Percentiles rank a stretch among this genome's conserved stretches.
Evolutionary conservation across 2,329 filamentous ascomycete species (phyloP).

Genomic region (Chalaropsis thielavioides): DNA sequence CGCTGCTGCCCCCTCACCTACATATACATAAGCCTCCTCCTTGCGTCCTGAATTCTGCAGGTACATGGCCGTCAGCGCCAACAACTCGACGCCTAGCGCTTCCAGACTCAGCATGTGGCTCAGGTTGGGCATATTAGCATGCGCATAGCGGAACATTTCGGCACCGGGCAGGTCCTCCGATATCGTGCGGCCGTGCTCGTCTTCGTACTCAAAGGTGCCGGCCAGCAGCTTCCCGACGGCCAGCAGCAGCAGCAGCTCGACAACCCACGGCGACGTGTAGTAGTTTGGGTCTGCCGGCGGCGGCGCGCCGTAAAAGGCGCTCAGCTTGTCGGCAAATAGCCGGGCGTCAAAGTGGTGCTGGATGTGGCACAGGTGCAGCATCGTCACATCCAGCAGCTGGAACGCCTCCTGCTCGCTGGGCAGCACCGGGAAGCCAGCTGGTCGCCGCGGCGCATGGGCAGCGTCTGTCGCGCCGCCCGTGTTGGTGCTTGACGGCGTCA

Average conservation of each 20-base stretch:
- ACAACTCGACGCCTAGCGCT: slow-evolving; percentile 23
- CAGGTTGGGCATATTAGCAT: slow-evolving; percentile 22
- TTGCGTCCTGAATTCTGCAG: slow-evolving; percentile 17
- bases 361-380: slow-evolving; percentile 21
- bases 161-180: slow-evolving; percentile 16
- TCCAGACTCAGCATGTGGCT: slow-evolving; percentile 22
- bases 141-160: slow-evolving; percentile 19
- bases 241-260: slow-evolving; percentile 16
- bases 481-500: neutral
- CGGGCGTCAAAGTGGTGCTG: slow-evolving; percentile 21
- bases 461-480: neutral
- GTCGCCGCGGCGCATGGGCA: neutral
- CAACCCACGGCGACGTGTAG: slow-evolving; percentile 16
- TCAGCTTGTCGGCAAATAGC: slow-evolving; percentile 15
- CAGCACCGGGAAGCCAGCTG: slow-evolving; percentile 9
- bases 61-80: slow-evolving; percentile 20
- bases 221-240: slow-evolving; percentile 16
- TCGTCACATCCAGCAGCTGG: slow-evolving; percentile 19
- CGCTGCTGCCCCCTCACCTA: neutral
- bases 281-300: slow-evolving; percentile 6
- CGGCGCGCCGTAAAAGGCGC: slow-evolving; percentile 9
- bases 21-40: slow-evolving; percentile 18
- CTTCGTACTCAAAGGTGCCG: slow-evolving; percentile 12
- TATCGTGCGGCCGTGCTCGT: slow-evolving; percentile 12
- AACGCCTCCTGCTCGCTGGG: slow-evolving; percentile 19